Conservation (phyloP, 192 early-diverging fungal species). For the Umbelopsis vinacea region DNA sequence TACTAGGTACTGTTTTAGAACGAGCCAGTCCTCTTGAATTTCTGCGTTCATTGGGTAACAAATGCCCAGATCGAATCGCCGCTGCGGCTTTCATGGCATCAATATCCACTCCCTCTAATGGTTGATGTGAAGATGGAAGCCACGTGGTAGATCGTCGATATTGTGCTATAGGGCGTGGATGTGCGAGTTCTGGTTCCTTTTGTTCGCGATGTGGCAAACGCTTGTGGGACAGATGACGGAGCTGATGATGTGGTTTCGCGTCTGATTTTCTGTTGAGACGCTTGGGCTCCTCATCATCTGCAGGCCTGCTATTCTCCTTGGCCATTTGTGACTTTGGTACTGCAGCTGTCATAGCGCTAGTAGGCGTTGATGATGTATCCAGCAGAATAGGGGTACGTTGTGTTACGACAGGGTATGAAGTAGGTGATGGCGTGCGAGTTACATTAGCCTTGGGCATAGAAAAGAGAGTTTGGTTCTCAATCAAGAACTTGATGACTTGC, state of each 20-base stretch:
- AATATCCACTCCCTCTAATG: slow-evolving; percentile 15
- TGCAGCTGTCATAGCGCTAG: too few species aligned
- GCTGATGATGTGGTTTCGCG: background rate
- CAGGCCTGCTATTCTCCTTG: background rate
- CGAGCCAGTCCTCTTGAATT: slow-evolving; percentile 3
- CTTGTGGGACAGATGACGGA: background rate
- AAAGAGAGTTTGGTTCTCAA: slow-evolving; percentile 51
- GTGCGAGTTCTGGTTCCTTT: background rate
- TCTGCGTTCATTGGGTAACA: slow-evolving; percentile 17
- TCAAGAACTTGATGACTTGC: slow-evolving; percentile 73
- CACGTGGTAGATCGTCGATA: slow-evolving; percentile 16
- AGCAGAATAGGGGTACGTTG: background rate
- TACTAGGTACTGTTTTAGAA: slow-evolving; percentile 34
- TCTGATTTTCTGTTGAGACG: background rate
- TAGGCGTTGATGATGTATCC: background rate
- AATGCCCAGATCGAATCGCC: slow-evolving; percentile 18
- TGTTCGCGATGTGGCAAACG: slow-evolving; percentile 2
- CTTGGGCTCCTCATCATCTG: slow-evolving; percentile 13
- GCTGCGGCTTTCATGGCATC: slow-evolving; percentile 5
- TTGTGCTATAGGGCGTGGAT: background rate
- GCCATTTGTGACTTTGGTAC: background rate
- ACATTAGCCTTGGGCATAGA: slow-evolving; percentile 25
- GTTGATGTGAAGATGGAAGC: slow-evolving; percentile 14
- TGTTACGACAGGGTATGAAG: background rate
- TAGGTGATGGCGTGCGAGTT: slow-evolving; percentile 16